Evolutionary conservation across 495 filamentous ascomycete genomes (phyloP).

Genomic region (Aspergillus kassunensis): DNA sequence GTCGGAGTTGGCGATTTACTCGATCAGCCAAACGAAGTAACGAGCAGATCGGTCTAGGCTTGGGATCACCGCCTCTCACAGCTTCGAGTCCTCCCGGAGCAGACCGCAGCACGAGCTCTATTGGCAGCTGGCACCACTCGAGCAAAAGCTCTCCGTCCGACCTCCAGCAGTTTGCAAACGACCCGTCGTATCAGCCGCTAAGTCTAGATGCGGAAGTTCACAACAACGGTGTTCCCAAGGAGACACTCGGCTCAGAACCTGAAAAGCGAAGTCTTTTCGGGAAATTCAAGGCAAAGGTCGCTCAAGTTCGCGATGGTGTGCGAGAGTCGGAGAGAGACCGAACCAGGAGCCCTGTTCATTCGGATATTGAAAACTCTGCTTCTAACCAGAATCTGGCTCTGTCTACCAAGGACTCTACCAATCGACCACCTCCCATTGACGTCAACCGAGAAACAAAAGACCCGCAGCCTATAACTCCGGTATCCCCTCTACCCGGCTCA

Average conservation of each 20-base stretch:
- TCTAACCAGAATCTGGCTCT: constrained; percentile 29
- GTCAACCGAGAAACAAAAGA: constrained; percentile 23
- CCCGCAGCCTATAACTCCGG: constrained; percentile 23
- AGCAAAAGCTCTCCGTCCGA: constrained; percentile 27
- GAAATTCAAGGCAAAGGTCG: constrained; percentile 82
- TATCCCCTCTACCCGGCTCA: constrained; percentile 31
- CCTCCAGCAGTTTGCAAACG: constrained; percentile 28
- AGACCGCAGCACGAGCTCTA: constrained; percentile 63
- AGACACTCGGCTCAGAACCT: constrained; percentile 40
- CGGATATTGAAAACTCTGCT: constrained; percentile 27
- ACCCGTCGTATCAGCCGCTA: constrained; percentile 38
- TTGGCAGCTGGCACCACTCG: constrained; percentile 54
- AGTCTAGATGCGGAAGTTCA: constrained; percentile 36
- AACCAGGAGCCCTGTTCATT: constrained; percentile 48
- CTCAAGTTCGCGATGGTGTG: constrained; percentile 66
- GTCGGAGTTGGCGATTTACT: constrained; percentile 69
- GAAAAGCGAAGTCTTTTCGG: constrained; percentile 70
- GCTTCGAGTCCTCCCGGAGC: constrained; percentile 60
- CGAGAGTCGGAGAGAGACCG: constrained; percentile 58
- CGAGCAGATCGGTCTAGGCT: constrained; percentile 44
- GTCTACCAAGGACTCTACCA: constrained; percentile 10
- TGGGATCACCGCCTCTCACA: constrained; percentile 48
- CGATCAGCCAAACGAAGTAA: constrained; percentile 50
- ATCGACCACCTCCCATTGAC: constrained; percentile 26
- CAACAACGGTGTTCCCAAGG: constrained; percentile 28